phyloP scores from a whole-genome alignment of 352 stramenopile genomes.

The Phytopythium kandeliae region DNA sequence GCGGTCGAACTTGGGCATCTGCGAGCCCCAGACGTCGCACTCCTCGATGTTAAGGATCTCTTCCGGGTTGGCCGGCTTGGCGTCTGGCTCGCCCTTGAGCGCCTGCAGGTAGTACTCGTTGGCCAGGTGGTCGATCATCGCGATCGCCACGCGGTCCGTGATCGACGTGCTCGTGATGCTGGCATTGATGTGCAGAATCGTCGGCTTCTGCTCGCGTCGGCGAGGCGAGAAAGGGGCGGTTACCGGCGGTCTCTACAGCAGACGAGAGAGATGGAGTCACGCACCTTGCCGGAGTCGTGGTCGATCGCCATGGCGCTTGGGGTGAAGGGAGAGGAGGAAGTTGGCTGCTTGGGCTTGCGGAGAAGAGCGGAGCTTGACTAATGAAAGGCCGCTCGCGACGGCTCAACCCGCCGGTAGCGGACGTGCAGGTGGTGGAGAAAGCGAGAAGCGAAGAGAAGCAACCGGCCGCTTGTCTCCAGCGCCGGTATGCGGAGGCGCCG shows the following conservation, averaged over 20 bases:
- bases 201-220: constrained; percentile 38
- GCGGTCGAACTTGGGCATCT: constrained; percentile 63
- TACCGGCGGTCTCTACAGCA: neutral
- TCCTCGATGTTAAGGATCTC: constrained; percentile 65
- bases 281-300: constrained; percentile 8
- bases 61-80: constrained; percentile 15
- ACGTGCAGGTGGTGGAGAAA: no score
- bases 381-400: neutral
- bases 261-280: neutral
- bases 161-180: constrained; percentile 73
- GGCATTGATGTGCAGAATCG: constrained; percentile 72
- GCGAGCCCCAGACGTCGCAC: constrained; percentile 57
- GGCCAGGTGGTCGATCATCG: constrained; percentile 63
- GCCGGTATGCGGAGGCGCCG: no score
- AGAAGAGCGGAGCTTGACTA: constrained; percentile 3
- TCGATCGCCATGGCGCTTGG: constrained; percentile 8
- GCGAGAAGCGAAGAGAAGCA: no score
- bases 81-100: constrained; percentile 14
- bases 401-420: no score
- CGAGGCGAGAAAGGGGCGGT: neutral
- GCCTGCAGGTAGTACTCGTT: constrained; percentile 68
- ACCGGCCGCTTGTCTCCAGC: no score
- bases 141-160: constrained; percentile 55
- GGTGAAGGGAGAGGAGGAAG: neutral
- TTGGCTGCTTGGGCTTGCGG: constrained; percentile 1